A percentile compares a stretch with the other conserved stretches of the same genome.
These are phyloP conservation scores for Berberis vulgaris DNA, from an alignment of 164 flowering plant species.

Conservation along the genomic window DNA sequence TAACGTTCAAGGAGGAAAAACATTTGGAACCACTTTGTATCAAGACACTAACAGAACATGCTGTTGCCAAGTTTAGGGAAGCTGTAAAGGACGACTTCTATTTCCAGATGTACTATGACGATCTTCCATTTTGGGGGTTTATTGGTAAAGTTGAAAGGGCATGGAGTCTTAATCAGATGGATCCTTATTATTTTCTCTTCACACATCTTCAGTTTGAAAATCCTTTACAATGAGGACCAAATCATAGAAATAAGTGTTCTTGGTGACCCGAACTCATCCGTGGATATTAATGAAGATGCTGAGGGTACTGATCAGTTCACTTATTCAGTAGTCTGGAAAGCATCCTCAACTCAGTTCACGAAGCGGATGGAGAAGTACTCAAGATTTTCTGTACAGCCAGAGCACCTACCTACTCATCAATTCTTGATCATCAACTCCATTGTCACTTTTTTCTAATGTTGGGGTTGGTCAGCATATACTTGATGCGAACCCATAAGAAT, in stretches of 20 bases:
- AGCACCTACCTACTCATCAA: slow-evolving; percentile 46
- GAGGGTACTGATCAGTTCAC: slow-evolving; percentile 47
- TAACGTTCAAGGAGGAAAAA: slow-evolving; percentile 50
- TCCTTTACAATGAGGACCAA: slow-evolving; percentile 49
- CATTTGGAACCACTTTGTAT: slow-evolving; percentile 33
- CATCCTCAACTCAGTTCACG: slow-evolving; percentile 32
- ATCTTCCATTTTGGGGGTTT: slow-evolving; percentile 85
- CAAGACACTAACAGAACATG: slow-evolving; percentile 32
- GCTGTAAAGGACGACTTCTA: slow-evolving; percentile 59
- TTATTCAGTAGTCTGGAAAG: slow-evolving; percentile 63
- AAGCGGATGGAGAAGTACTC: slow-evolving; percentile 59
- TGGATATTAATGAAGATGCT: slow-evolving; percentile 53
- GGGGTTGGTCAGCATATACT: slow-evolving; percentile 42
- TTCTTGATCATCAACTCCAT: slow-evolving; percentile 57
- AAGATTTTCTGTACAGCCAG: slow-evolving; percentile 35
- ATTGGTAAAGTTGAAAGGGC: slow-evolving; percentile 59
- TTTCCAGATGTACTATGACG: slow-evolving; percentile 79
- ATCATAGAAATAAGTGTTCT: slow-evolving; percentile 55
- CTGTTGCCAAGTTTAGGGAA: slow-evolving; percentile 47
- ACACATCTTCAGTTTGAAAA: slow-evolving; percentile 55
- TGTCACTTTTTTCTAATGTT: slow-evolving; percentile 43
- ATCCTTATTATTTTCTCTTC: slow-evolving; percentile 51
- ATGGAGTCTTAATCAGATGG: slow-evolving; percentile 14
- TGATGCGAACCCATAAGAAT: slow-evolving; percentile 53
- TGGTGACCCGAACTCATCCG: slow-evolving; percentile 51